Evolutionary conservation across 2,329 filamentous ascomycete genomes (phyloP).

Genomic region (Aspergillus hortae): DNA sequence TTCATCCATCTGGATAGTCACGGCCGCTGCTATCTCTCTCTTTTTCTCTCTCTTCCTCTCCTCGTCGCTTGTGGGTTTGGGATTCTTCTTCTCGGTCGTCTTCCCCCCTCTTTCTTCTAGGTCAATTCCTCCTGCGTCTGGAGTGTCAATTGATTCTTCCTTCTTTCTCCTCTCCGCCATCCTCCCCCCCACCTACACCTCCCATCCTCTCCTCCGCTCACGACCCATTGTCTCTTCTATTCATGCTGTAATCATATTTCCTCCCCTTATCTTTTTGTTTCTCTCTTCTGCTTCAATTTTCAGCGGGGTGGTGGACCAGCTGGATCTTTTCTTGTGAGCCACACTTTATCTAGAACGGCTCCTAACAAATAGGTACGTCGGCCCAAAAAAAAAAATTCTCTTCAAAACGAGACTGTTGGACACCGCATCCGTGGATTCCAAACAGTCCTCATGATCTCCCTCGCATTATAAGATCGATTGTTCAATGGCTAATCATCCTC

Average conservation of each 20-base stretch:
- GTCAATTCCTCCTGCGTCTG: constrained; percentile 13
- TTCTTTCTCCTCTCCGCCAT: constrained; percentile 8
- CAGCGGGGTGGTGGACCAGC: too few relatives aligned
- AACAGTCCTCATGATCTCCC: too few relatives aligned
- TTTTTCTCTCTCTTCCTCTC: not conserved
- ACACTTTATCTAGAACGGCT: too few relatives aligned
- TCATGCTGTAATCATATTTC: constrained; percentile 3
- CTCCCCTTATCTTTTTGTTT: not conserved
- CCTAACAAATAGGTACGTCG: too few relatives aligned
- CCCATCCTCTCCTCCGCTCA: constrained; percentile 5
- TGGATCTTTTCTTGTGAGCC: too few relatives aligned
- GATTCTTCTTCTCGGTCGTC: not conserved
- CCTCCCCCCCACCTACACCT: constrained; percentile 1
- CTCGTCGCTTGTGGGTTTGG: too few relatives aligned
- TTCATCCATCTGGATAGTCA: not conserved
- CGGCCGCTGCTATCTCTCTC: not conserved
- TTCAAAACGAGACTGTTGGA: too few relatives aligned
- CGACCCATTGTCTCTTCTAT: constrained; percentile 22
- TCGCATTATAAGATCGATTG: too few relatives aligned
- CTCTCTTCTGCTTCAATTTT: too few relatives aligned
- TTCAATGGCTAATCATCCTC: too few relatives aligned
- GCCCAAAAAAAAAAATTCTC: not conserved
- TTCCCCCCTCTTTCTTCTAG: not conserved
- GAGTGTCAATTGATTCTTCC: constrained; percentile 9
- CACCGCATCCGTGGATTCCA: too few relatives aligned